Base-by-base conservation (phyloP, 148 eudicot genomes). In the Chenopodium formosanum region DNA sequence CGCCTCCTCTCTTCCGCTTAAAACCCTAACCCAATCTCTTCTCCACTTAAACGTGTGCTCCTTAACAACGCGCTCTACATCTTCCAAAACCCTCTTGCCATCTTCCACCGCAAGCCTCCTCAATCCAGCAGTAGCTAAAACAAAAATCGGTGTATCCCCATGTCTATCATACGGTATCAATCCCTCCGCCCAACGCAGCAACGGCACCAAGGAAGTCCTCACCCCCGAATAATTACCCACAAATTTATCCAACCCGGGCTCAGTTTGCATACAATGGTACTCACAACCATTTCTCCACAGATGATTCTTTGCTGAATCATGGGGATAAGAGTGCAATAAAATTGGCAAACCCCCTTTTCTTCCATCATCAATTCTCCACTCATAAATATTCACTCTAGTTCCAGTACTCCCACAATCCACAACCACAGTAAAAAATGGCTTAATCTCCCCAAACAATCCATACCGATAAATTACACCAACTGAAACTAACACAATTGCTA, bases 401-500 rank as follows among this genome's bases (percentile, higher is more conserved):
- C 98, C 97, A 8, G 93, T 92, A 82, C 98, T 94, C 78, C 97
- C 98, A 86, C 98, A 94, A 86, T 94, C 97, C 69, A 94, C 87
- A 53, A 94, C 93, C 72, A 92, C 97, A n/a, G 92, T 89, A 82
- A 84, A 94, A 84, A 85, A 90, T 40, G 86, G 65, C 32, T 52
- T 87, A 40, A 76, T 76, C n/a, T 75, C 75, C 63, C 74, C 69
- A 37, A 82, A 13, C 56, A 78, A 65, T n/a, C 83, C 77, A 70
- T 82, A 77, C 19, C 84, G 80, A 85, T 70, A 77, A 11, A 72
- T 84, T 17, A 71, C 50, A 74, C 83, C 80, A 76, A 79, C 73
- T n/a, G 74, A 71, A 34, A 90, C 23, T 34, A 89, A 62, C 76
- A 87, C 70, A 37, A 88, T 32, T 13, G 80, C 74, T 16, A 85